These are phyloP conservation scores for Nicotiana undulata DNA, from an alignment of 257 asterid species.

Conservation along the genomic window DNA sequence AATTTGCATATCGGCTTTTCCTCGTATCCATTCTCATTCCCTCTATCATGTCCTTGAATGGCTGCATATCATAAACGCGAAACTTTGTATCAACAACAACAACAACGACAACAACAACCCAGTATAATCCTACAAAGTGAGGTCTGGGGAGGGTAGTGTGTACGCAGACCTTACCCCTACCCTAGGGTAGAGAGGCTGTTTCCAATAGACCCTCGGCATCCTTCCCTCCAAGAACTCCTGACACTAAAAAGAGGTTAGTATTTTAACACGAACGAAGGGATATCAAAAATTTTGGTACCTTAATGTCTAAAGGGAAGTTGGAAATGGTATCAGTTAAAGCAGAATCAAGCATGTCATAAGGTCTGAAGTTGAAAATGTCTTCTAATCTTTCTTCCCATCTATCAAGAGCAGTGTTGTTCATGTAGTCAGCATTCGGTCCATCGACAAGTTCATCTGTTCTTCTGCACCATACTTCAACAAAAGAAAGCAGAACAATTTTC, in stretches of 20 bases:
- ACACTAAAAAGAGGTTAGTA: too few species aligned
- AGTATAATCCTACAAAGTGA: too few species aligned
- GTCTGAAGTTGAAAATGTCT: slow-evolving; percentile 57
- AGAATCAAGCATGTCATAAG: slow-evolving; percentile 74
- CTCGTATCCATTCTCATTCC: slow-evolving; percentile 84
- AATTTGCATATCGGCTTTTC: slow-evolving; percentile 51
- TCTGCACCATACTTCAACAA: slow-evolving; percentile 70
- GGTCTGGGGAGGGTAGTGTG: too few species aligned
- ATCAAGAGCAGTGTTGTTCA: slow-evolving; percentile 49
- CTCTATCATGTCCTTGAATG: slow-evolving; percentile 83
- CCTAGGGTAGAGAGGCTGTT: too few species aligned
- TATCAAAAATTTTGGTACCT: slow-evolving; percentile 49
- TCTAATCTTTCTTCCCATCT: slow-evolving; percentile 76
- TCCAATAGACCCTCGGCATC: too few species aligned
- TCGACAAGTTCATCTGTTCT: slow-evolving; percentile 84
- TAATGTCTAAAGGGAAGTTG: slow-evolving; percentile 65
- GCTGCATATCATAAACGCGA: slow-evolving; percentile 23
- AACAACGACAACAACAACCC: too few species aligned
- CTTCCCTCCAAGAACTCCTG: too few species aligned
- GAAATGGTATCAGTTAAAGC: slow-evolving; percentile 64
- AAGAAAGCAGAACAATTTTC: neutral
- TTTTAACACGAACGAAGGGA: too few species aligned
- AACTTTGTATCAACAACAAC: neutral
- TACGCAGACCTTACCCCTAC: too few species aligned
- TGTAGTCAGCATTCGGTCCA: slow-evolving; percentile 58